Evolutionary conservation across 805 yeast species (phyloP), one percentile per base, ranked within the genome.

Genomic region (Pichia nakasei): DNA sequence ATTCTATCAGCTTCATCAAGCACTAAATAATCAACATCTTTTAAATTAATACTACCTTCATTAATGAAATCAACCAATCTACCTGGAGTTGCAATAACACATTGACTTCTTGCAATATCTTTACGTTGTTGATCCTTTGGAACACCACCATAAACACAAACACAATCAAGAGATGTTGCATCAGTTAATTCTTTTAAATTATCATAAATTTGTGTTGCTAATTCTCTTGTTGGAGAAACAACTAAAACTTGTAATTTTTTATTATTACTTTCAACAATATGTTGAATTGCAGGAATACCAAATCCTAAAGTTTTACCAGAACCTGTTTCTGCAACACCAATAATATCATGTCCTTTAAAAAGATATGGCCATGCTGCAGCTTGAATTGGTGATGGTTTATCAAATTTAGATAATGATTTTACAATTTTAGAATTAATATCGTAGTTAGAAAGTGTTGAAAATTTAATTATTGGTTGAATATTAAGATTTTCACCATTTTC

Each of bases 321-420:
- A 33, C 98, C 98, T 3, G 98, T 91, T 67, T 91, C 97, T 13
- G 98, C 98, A 51, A 91, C 96, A 63, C 97, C 98, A 52, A 91
- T 77, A 22, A 89, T 95, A 60, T 91, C 98, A 46, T 81, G 74
- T 17, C 84, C 83, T 19, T 76, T 66, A 41, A 88, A 66, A 42
- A 91, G 66, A 58, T 78, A 87, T 51, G 98, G 97, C 97, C 97
- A 93, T 9, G 97, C 76, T 37, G 79, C 86, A 27, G 96, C 76
- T 69, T 91, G 98, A 55, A 91, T 91, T 32, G 97, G 97, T 7
- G 97, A 89, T 43, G 98, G 99, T 55, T 78, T 81, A 15, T 86
- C 82, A 68, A 85, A 93, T 54, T 80, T 77, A 34, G 77, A 66
- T 38, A 91, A 70, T 38, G 75, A 78, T n/a, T 67, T 55, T 51